Base-by-base conservation (phyloP, 2,329 filamentous ascomycete species). In the Septoria petroselini region DNA sequence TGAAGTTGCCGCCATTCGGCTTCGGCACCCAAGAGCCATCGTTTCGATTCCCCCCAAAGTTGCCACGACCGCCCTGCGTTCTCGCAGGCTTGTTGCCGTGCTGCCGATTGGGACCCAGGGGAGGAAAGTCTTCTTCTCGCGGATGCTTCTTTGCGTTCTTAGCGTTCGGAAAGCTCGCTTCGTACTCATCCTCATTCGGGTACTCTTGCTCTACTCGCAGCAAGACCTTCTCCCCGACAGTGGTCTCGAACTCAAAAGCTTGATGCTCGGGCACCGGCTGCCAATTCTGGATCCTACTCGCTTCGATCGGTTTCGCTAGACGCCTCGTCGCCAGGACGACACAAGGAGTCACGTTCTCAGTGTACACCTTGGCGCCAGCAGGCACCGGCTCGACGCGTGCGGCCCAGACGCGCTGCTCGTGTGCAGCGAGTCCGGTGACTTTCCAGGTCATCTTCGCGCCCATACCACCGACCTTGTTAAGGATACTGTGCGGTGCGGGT, bases 361-460 rank as follows among this genome's bases (percentile, higher is more conserved):
- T 91, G 71, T 93, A 86, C 59, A 83, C 84, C 38, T 76, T 78
- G 31, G 84, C 80, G 0, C 78, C 80, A 12, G 81, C 73, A 0
- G 84, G 82, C 0, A 91, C 77, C 1, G 93, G 89, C 25, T 81
- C 78, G 8, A 96, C 81, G 35, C 83, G 79, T 12, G 85, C 89
- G 4, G 91, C 93, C 91, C 91, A 98, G 31, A 97, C 79, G 60
- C 80, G 85, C 66, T 90, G 84, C 53, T 95, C 86, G 58, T 81
- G 83, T 58, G 79, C 82, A 0, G 83, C 89, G 4, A 85, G 82
- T 30, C 84, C 88, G 0, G 83, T 86, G 3, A 95, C 84, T 67
- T 88, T 82, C 89, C 91, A 98, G 33, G 75, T 82, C 70, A 94
- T 79, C 69, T 85, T 91, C 61, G 81, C 83, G 27, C 90, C 89